A percentile compares a stretch with the other conserved stretches of the same genome.
phyloP scores from a whole-genome alignment of 257 asterid species.

The Solanum sejunctum region DNA sequence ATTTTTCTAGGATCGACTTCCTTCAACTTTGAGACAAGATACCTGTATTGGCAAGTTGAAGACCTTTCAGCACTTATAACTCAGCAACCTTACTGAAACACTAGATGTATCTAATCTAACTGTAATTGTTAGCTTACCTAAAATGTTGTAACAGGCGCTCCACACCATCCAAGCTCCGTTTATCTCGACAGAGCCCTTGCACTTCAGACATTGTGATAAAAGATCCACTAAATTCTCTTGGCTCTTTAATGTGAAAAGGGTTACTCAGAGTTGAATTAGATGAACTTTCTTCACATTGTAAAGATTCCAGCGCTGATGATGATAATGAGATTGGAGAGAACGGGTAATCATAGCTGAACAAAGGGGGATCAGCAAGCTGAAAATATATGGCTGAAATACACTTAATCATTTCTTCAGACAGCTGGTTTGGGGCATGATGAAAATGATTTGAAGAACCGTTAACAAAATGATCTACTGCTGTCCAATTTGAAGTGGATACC shows the following conservation, averaged over 20 bases:
- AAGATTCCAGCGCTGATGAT: slow-evolving; percentile 22
- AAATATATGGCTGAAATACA: slow-evolving; percentile 64
- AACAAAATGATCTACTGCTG: slow-evolving; percentile 17
- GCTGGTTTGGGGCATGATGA: slow-evolving; percentile 41
- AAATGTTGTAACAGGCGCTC: slow-evolving; percentile 48
- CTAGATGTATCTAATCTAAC: neutral
- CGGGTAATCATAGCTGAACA: slow-evolving; percentile 12
- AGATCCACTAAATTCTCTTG: slow-evolving; percentile 21
- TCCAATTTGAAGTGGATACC: slow-evolving; percentile 17
- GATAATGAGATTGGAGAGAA: slow-evolving; percentile 26
- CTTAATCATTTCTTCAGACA: slow-evolving; percentile 89
- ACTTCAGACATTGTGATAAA: slow-evolving; percentile 40
- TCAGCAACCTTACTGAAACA: neutral
- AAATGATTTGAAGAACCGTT: slow-evolving; percentile 15
- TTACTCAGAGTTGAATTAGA: slow-evolving; percentile 23
- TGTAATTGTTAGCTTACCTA: slow-evolving; percentile 27
- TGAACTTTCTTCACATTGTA: slow-evolving; percentile 10
- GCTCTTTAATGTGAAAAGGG: slow-evolving; percentile 19
- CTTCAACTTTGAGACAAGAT: slow-evolving; percentile 41
- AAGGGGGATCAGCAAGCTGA: slow-evolving; percentile 60
- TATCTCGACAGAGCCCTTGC: slow-evolving; percentile 38
- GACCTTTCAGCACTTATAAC: neutral
- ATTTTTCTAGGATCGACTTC: slow-evolving; percentile 61
- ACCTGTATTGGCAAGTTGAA: slow-evolving; percentile 29
- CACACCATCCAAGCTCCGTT: slow-evolving; percentile 31